phyloP scores from a whole-genome alignment of 768 basidiomycete genomes.

The Calocera cornea region DNA sequence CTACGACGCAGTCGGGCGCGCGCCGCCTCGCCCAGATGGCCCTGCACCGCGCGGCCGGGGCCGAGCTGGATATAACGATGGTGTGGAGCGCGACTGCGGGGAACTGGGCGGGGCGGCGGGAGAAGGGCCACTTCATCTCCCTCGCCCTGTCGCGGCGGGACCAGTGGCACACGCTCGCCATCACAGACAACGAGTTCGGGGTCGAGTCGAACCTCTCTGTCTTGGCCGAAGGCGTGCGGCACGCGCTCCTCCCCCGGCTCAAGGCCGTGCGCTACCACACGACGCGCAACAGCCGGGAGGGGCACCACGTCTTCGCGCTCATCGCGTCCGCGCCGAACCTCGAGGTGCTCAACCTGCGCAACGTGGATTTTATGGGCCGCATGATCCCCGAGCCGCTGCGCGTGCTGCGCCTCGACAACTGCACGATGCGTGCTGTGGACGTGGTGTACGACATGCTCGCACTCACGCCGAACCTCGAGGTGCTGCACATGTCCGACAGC shows the following conservation, averaged over 20 bases:
- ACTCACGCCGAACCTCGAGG: neutral
- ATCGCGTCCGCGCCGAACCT: neutral
- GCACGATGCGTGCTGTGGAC: neutral
- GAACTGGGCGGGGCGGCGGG: neutral
- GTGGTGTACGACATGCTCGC: neutral
- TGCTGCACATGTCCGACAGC: neutral
- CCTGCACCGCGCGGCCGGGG: neutral
- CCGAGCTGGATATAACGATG: neutral
- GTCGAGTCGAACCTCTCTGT: neutral
- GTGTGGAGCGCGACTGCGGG: neutral
- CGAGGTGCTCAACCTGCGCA: neutral
- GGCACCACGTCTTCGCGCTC: neutral
- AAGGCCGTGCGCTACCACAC: neutral
- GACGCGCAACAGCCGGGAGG: neutral
- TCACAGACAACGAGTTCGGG: neutral
- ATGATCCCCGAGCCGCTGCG: neutral
- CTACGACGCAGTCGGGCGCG: neutral
- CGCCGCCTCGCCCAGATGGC: neutral
- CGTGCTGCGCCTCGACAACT: neutral
- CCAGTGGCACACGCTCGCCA: neutral
- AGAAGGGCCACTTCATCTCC: neutral
- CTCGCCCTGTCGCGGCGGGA: neutral
- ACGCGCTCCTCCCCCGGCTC: neutral
- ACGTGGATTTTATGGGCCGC: neutral
- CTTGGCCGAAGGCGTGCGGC: neutral